Base-by-base conservation (phyloP, 345 rosid genomes). In the Murraya koenigii region DNA sequence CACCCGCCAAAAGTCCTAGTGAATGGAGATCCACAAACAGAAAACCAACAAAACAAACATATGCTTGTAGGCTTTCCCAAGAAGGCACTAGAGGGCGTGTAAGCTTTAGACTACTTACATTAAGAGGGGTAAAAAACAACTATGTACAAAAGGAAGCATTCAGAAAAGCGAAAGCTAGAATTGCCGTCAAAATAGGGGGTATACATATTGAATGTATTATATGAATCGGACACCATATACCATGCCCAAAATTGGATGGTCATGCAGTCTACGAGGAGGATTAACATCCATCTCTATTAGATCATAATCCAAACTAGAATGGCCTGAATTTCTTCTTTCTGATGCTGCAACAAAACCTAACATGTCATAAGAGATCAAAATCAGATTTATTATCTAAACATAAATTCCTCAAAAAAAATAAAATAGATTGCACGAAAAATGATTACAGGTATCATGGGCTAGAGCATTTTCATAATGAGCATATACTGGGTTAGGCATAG, bases 241-340 rank as follows among this genome's bases (percentile, higher is more conserved):
- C 54, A 68, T 61, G 77, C 81, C 86, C 82, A 78, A 78, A 84
- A 80, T 67, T 81, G 86, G 80, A 83, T 80, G 49, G 54, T 14
- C 20, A 4, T 58, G 72, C 82, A 62, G 17, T 70, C 77, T 69
- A 11, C 22, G 6, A 26, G 22, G 8, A 38, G 10, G 19, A 67
- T 54, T 58, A n/a, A 8, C 66, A 28, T 58, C 67, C 74, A 69
- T 41, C 47, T 44, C 70, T 41, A 63, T 19, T 64, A 54, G 54
- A 17, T 11, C 69, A 60, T 41, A 44, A 32, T 70, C 75, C 69
- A 55, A 71, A 49, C 70, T 60, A 26, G 47, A 44, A 49, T 61
- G 32, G 54, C 69, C 17, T 33, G 39, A 35, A 44, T 30, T 47
- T 28, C 54, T 13, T 69, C 76, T 61, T 35, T 8, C 23, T 62